Conservation (phyloP, 2,329 filamentous ascomycete genomes). For the Pseudocercospora musae region DNA sequence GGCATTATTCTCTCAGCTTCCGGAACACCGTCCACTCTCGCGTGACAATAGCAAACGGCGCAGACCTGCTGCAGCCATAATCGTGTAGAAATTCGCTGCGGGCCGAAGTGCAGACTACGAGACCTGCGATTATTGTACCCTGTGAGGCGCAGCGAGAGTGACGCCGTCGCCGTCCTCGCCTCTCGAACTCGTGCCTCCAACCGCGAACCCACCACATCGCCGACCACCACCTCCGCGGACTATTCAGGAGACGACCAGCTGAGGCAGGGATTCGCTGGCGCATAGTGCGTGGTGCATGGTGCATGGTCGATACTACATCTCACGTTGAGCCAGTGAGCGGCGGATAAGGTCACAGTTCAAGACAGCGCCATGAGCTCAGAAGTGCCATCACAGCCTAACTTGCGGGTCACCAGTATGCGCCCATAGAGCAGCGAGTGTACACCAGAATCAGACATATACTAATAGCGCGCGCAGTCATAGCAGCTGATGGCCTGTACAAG, state of each 20-base stretch:
- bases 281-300: slow-evolving; percentile 18
- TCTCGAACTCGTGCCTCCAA: background rate
- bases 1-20: too few species aligned
- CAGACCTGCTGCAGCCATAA: background rate
- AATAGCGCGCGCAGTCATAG: slow-evolving; percentile 69
- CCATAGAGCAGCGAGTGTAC: slow-evolving; percentile 10
- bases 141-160: background rate
- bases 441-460: slow-evolving; percentile 14
- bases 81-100: background rate
- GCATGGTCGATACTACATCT: slow-evolving; percentile 10
- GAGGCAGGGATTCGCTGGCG: slow-evolving; percentile 5
- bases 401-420: slow-evolving; percentile 83
- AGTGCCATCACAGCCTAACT: slow-evolving; percentile 63
- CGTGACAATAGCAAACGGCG: background rate
- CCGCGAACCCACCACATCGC: background rate
- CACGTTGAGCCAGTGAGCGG: slow-evolving; percentile 10
- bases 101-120: background rate
- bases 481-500: slow-evolving; percentile 97
- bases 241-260: background rate
- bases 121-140: background rate
- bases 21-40: background rate
- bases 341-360: background rate
- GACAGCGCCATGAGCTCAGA: slow-evolving; percentile 39
- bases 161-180: background rate
- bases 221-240: background rate